A percentile compares a stretch with the other conserved stretches of the same genome.
Evolutionary conservation across 164 flowering plant species (phyloP).

Genomic region (Umbellularia californica): DNA sequence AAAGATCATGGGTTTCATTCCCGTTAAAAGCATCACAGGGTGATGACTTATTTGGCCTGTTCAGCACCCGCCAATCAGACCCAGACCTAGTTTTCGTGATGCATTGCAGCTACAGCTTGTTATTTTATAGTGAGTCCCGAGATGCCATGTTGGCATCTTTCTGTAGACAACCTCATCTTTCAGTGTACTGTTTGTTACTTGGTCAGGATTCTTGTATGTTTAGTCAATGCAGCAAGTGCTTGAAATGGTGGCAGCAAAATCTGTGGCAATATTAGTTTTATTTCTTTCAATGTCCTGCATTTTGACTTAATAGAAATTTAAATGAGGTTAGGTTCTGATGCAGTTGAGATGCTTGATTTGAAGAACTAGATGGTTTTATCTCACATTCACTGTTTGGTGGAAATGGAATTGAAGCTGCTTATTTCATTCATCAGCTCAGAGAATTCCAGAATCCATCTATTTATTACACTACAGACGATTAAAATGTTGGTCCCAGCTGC

Average conservation of each 20-base stretch:
- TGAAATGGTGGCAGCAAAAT: not conserved
- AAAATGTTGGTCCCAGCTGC: too few species aligned
- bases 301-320: too few species aligned
- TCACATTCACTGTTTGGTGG: too few species aligned
- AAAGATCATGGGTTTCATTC: not conserved
- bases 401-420: too few species aligned
- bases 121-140: not conserved
- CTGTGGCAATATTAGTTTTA: not conserved
- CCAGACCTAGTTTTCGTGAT: not conserved
- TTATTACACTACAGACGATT: too few species aligned
- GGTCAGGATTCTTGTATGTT: not conserved
- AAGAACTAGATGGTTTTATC: too few species aligned
- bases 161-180: not conserved
- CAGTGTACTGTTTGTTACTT: not conserved
- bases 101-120: not conserved
- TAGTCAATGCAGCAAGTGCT: not conserved
- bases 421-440: too few species aligned
- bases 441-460: too few species aligned
- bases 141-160: not conserved
- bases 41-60: not conserved
- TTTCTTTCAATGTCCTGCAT: not conserved
- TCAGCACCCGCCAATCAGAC: not conserved
- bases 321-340: too few species aligned
- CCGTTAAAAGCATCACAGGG: not conserved
- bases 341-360: too few species aligned